Evolutionary conservation across 1,284 basidiomycete species (phyloP), one percentile per base, ranked within the genome.

Genomic region (Xerocomus minutiporus): DNA sequence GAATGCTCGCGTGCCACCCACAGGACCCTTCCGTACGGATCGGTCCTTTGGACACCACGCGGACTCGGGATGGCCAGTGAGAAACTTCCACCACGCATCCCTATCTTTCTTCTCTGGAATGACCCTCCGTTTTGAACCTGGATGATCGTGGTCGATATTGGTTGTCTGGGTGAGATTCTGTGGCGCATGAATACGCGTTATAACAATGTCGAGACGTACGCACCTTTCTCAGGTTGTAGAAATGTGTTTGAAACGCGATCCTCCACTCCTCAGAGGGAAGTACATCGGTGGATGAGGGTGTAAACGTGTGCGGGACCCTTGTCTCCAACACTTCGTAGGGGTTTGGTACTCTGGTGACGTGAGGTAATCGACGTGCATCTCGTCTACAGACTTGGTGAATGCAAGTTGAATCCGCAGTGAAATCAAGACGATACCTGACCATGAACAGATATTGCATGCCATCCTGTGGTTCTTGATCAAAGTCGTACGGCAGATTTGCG

Each of bases 371-470:
- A 46, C 78, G 77, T 49, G 85, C 82, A 67, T 88, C 83, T 53
- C 87, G 82, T 59, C 86, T 90, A 43, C 44, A 56, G 23, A 38
- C 17, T 35, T 29, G 35, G 35, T 48, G 51, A 58, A 58, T 15
- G 36, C 52, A 25, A 17, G 54, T 34, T 35, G 31, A 42, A 51
- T 29, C 31, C 2, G 59, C 72, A 51, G 58, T 20, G 31, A 49
- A 47, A n/a, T 39, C 9, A 28, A 44, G 41, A 53, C 26, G 12
- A 32, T 66, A 88, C 88, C 88, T 79, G 48, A 92, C 89, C 48
- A 82, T 82, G 67, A 91, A 91, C 34, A 92, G 74, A 66, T 92
- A 92, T 63, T 92, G 79, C 76, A 87, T 61, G 2, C 90, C 89
- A 68, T 92, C 84, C 61, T 71, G 68, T 1, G 89, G 89, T 48